Percentiles rank a stretch among this genome's conserved stretches.
Evolutionary conservation across 164 flowering plant species (phyloP).

Genomic region (Paratinospora sagittata): DNA sequence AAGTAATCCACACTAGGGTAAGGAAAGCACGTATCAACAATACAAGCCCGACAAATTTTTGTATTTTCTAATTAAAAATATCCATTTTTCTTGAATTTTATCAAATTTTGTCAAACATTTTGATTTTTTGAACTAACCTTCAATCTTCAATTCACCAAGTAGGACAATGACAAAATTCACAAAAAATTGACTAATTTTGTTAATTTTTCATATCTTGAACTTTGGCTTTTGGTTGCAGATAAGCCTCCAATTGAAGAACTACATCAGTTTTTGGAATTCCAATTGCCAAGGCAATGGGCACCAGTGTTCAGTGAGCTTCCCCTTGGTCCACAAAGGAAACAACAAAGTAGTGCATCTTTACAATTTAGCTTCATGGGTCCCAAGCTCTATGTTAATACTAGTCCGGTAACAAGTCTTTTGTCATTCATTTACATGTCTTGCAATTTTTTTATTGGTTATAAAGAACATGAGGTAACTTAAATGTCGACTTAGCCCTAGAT

Average conservation of each 20-base stretch:
- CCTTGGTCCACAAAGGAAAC: conserved; percentile 82
- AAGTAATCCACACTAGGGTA: too few species aligned
- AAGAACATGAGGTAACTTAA: neutral
- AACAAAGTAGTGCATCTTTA: conserved; percentile 45
- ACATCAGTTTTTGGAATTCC: conserved; percentile 90
- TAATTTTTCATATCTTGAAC: too few species aligned
- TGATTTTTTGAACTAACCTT: too few species aligned
- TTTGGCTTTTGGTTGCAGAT: conserved; percentile 42
- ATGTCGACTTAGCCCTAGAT: neutral
- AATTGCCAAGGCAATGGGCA: conserved; percentile 96
- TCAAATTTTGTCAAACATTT: too few species aligned
- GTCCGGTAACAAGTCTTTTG: conserved; percentile 41
- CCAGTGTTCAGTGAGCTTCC: conserved; percentile 92
- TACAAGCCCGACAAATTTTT: too few species aligned
- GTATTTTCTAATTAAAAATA: too few species aligned
- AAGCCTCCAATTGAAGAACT: conserved; percentile 93
- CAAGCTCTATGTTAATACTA: conserved; percentile 72
- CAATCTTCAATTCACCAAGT: too few species aligned
- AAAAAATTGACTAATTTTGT: too few species aligned
- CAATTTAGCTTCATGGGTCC: conserved; percentile 92
- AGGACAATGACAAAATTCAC: too few species aligned
- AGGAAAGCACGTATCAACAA: too few species aligned
- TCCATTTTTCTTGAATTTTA: too few species aligned
- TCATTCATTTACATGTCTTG: neutral
- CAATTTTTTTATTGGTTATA: neutral